These are phyloP conservation scores for Ceratobasidium sp. DNA, from an alignment of 1,284 basidiomycete genomes.

Conservation along the genomic window DNA sequence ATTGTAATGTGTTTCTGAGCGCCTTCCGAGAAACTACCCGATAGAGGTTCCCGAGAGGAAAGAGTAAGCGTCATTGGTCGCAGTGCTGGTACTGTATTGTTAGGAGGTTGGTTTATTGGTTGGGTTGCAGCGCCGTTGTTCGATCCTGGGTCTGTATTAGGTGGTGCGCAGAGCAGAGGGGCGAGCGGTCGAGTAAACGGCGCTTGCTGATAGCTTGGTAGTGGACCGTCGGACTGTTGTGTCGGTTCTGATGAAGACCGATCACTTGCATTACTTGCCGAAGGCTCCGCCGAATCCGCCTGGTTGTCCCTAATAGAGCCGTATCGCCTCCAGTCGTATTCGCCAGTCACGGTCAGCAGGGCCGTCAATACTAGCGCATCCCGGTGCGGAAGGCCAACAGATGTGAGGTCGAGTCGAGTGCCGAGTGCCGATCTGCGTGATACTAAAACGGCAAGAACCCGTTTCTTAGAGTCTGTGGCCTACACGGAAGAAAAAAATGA, in stretches of 20 bases:
- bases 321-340: constrained; percentile 31
- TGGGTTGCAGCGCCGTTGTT: background rate
- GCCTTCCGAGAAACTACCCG: constrained; percentile 12
- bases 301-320: background rate
- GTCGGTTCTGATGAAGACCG: background rate
- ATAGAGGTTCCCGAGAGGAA: background rate
- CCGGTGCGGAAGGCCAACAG: background rate
- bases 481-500: background rate
- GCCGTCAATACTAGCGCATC: constrained; percentile 29
- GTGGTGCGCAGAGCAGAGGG: background rate
- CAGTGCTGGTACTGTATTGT: background rate
- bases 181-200: constrained; percentile 33
- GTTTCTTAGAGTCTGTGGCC: constrained; percentile 18
- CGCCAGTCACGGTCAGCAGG: constrained; percentile 10
- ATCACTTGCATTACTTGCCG: background rate
- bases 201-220: constrained; percentile 18
- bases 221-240: background rate
- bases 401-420: constrained; percentile 24
- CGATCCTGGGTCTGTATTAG: background rate
- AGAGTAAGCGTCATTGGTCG: background rate
- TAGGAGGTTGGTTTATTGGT: too few species aligned
- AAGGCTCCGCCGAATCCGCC: background rate
- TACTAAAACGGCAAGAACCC: constrained; percentile 21
- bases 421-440: constrained; percentile 12
- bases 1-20: background rate